Percentiles rank a stretch among this genome's conserved stretches.
Conservation (phyloP, 1,284 basidiomycete species). For the Cryptococcus hybrid region DNA sequence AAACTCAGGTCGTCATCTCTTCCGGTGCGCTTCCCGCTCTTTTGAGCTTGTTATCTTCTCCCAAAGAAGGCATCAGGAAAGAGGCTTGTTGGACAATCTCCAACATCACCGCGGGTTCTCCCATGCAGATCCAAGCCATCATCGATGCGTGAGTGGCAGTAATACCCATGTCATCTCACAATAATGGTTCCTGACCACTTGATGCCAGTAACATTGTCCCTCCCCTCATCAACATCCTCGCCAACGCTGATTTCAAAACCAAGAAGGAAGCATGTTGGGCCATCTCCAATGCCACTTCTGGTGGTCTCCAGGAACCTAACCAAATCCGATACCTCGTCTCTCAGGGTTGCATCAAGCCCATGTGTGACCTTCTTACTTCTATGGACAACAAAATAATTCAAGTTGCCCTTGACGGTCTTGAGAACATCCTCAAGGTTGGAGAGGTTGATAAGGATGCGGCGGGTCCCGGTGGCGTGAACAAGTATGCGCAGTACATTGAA, state of each 20-base stretch:
- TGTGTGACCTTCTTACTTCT: constrained; percentile 92
- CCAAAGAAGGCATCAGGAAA: constrained; percentile 85
- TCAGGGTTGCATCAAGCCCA: constrained; percentile 97
- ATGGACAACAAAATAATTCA: constrained; percentile 99
- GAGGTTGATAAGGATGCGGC: constrained; percentile 88
- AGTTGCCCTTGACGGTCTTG: constrained; percentile 85
- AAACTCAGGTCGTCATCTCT: constrained; percentile 97
- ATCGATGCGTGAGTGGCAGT: constrained; percentile 54
- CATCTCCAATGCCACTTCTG: constrained; percentile 97
- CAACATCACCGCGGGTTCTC: constrained; percentile 96
- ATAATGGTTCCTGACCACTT: background rate
- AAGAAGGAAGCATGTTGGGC: constrained; percentile 99
- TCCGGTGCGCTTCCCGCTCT: constrained; percentile 93
- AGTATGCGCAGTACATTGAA: constrained; percentile 93
- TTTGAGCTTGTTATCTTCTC: constrained; percentile 85
- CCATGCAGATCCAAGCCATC: constrained; percentile 88
- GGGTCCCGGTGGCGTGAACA: constrained; percentile 82
- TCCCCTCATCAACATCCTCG: constrained; percentile 98
- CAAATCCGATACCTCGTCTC: constrained; percentile 98
- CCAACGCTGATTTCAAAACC: constrained; percentile 98
- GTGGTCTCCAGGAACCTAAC: constrained; percentile 91
- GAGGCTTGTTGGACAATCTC: constrained; percentile 99
- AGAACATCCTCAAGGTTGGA: constrained; percentile 99
- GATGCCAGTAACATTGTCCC: constrained; percentile 72
- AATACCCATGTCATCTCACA: background rate